phyloP scores from a whole-genome alignment of 257 asterid genomes.

The Rhazya stricta region DNA sequence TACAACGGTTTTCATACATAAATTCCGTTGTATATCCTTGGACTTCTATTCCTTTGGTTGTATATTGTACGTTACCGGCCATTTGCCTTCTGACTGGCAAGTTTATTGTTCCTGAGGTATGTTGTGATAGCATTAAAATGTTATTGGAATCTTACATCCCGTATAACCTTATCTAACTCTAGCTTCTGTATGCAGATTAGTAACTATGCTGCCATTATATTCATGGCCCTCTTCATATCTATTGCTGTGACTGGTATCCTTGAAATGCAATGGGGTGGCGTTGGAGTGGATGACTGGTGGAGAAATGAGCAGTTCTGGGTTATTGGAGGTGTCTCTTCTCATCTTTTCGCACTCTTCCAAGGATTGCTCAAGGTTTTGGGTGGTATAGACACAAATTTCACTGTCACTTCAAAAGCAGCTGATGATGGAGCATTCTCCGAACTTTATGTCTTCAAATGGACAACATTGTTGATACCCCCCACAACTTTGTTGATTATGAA shows the following conservation, averaged over 20 bases:
- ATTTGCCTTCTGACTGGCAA: slow-evolving; percentile 89
- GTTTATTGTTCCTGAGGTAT: slow-evolving; percentile 88
- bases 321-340: slow-evolving; percentile 80
- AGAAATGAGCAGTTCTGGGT: slow-evolving; percentile 99
- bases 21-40: slow-evolving; percentile 87
- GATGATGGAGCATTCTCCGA: slow-evolving; percentile 72
- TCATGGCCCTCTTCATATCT: slow-evolving; percentile 71
- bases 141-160: neutral
- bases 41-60: slow-evolving; percentile 83
- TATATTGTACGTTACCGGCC: slow-evolving; percentile 88
- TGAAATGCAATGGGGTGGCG: slow-evolving; percentile 98
- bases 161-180: neutral
- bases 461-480: slow-evolving; percentile 67
- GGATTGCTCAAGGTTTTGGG: slow-evolving; percentile 83
- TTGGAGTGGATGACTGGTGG: slow-evolving; percentile 92
- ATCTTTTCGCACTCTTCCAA: slow-evolving; percentile 79
- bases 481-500: slow-evolving; percentile 64
- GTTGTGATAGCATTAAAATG: neutral
- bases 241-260: slow-evolving; percentile 79
- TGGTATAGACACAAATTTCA: slow-evolving; percentile 78
- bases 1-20: slow-evolving; percentile 76
- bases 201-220: slow-evolving; percentile 72
- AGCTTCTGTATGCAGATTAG: slow-evolving; percentile 53
- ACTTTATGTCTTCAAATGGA: slow-evolving; percentile 84
- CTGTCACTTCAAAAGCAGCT: slow-evolving; percentile 84